A percentile compares a stretch with the other conserved stretches of the same genome.
phyloP scores from a whole-genome alignment of 2,329 filamentous ascomycete genomes.

The Calonectria henricotiae region DNA sequence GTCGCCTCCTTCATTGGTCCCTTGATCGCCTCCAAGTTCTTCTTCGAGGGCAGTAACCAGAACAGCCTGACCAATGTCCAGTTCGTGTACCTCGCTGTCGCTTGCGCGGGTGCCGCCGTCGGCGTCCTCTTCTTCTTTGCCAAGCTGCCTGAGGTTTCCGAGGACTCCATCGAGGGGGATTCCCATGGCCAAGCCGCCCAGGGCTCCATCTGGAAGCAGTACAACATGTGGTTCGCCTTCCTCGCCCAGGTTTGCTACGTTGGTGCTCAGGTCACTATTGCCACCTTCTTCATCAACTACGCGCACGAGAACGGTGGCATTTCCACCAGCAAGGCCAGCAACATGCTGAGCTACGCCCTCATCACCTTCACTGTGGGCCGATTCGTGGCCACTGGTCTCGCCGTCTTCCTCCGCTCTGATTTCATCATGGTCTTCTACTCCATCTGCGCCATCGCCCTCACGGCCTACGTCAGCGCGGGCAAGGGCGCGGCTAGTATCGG shows the following conservation, averaged over 20 bases:
- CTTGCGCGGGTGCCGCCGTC: slow-evolving; percentile 77
- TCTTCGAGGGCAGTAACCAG: slow-evolving; percentile 76
- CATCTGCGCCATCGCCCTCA: slow-evolving; percentile 75
- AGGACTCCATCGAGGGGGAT: slow-evolving; percentile 59
- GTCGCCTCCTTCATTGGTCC: slow-evolving; percentile 82
- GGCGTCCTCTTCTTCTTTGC: slow-evolving; percentile 78
- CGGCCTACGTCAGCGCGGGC: slow-evolving; percentile 64
- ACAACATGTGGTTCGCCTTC: slow-evolving; percentile 82
- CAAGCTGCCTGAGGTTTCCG: slow-evolving; percentile 80
- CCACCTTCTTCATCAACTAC: slow-evolving; percentile 83
- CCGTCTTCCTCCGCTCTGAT: slow-evolving; percentile 74
- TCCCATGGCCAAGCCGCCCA: slow-evolving; percentile 69
- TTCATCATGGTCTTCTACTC: slow-evolving; percentile 79
- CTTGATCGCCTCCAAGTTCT: slow-evolving; percentile 80
- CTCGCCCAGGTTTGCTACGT: slow-evolving; percentile 86
- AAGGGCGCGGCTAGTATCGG: slow-evolving; percentile 65
- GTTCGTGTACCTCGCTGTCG: slow-evolving; percentile 83
- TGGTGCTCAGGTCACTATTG: slow-evolving; percentile 79
- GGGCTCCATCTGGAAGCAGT: slow-evolving; percentile 79
- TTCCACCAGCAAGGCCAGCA: slow-evolving; percentile 68
- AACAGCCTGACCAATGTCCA: slow-evolving; percentile 78
- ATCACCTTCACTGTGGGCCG: slow-evolving; percentile 82
- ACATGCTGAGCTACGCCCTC: slow-evolving; percentile 83
- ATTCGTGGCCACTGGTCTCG: slow-evolving; percentile 78
- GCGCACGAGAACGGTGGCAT: slow-evolving; percentile 72